Evolutionary conservation across 2,329 filamentous ascomycete species (phyloP).

Genomic region (Chrysoporthe deuterocubensis): DNA sequence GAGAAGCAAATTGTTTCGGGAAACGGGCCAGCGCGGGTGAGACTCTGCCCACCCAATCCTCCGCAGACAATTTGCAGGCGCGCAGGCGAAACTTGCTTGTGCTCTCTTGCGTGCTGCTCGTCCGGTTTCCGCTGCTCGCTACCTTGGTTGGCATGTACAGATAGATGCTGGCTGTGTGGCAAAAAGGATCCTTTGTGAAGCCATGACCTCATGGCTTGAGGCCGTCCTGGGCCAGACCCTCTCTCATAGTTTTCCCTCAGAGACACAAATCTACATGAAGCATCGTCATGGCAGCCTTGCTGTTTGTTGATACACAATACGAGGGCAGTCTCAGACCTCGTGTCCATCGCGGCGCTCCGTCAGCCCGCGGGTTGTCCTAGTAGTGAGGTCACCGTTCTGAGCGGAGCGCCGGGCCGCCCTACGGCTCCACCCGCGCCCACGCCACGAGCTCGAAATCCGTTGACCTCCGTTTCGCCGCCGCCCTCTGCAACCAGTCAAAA

Average conservation of each 20-base stretch:
- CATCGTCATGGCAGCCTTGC: neutral
- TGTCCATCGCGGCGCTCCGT: neutral
- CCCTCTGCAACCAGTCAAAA: neutral
- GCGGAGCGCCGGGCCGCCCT: neutral
- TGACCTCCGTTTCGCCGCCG: too few relatives aligned
- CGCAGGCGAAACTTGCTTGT: slow-evolving; percentile 1
- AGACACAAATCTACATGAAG: neutral
- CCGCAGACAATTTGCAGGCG: neutral
- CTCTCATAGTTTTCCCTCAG: neutral
- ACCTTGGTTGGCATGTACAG: neutral
- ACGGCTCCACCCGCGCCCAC: neutral
- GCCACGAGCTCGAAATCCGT: neutral
- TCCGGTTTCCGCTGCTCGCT: neutral
- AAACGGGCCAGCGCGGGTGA: neutral
- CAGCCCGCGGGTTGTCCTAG: neutral
- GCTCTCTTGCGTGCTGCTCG: neutral
- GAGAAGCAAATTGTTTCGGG: neutral
- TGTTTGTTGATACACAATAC: neutral
- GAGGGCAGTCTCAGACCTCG: neutral
- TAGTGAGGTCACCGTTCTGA: neutral
- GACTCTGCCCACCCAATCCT: neutral
- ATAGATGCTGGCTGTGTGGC: too few relatives aligned
- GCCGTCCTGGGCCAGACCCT: neutral
- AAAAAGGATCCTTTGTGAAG: too few relatives aligned
- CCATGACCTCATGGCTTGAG: neutral